Base-by-base conservation (phyloP, 495 filamentous ascomycete genomes). In the Neurospora sp. region DNA sequence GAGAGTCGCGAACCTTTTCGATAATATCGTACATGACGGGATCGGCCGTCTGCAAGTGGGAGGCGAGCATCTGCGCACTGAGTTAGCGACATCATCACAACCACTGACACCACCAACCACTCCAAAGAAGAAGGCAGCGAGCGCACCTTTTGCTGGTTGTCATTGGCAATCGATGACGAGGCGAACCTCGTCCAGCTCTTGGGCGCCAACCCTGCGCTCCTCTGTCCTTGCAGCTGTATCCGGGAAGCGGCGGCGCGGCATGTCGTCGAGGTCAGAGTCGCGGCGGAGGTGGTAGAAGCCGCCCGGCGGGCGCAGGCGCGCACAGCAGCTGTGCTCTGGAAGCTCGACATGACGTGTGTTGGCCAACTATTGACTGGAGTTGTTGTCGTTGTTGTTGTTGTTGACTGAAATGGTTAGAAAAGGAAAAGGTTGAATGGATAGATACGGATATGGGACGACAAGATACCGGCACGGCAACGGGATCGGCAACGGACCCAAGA, bases 1-100 rank as follows among this genome's bases (percentile, higher is more conserved):
- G 59, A 44, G 69, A 18, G 38, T 65, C 35, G 76, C 83, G 73
- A 82, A 97, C 94, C 87, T 94, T 94, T 82, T 96, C 89, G 74
- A 99, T 88, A 75, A 98, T 98, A 31, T 90, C 88, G 79, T 87
- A 95, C 71, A 98, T 89, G 65, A 89, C 82, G 31, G 94, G 94
- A 83, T 99, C 96, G 45, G 93, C 93, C 75, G 94, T 88, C 79
- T 96, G 85, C 44, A 99, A 86, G 74, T 89, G 85, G 35, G 92
- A 87, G 39, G 91, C 86, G 68, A 99, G 90, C 53, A 98, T 82
- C 96, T 98, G 77, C 47, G 20, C 69, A 45, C 9, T 18, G 7
- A 20, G 10, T 16, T n/a, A 61, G 12, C 37, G 70, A 79, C 70
- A 80, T 73, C 68, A 37, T 41, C 22, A 65, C n/a, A n/a, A n/a